Conservation (phyloP, 768 basidiomycete genomes). For the Phanerodontia chrysosporium region DNA sequence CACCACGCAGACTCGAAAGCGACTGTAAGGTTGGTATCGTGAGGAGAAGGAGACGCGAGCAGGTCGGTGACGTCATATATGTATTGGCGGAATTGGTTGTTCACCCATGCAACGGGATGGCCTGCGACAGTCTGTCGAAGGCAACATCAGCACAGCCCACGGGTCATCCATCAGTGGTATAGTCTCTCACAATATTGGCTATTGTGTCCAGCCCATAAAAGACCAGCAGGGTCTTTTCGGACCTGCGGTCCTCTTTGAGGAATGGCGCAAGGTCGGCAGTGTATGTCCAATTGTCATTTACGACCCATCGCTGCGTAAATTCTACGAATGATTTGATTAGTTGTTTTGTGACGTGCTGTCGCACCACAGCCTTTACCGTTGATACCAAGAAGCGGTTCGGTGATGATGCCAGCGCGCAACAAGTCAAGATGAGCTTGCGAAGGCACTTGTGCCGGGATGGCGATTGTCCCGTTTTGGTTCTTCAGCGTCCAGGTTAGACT, state of each 20-base stretch:
- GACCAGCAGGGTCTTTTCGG: slow-evolving; percentile 35
- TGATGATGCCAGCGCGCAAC: slow-evolving; percentile 46
- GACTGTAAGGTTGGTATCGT: slow-evolving; percentile 43
- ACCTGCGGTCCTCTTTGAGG: slow-evolving; percentile 9
- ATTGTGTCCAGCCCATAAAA: slow-evolving; percentile 58
- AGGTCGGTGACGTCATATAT: slow-evolving; percentile 45
- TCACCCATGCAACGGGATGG: slow-evolving; percentile 52
- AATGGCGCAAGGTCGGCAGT: slow-evolving; percentile 49
- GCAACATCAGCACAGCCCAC: background rate
- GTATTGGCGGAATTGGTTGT: slow-evolving; percentile 55
- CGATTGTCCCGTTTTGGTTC: slow-evolving; percentile 50
- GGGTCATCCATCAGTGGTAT: background rate
- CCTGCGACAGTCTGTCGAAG: slow-evolving; percentile 41
- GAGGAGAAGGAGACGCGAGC: slow-evolving; percentile 28
- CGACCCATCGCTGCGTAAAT: slow-evolving; percentile 52
- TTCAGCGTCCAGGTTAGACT: slow-evolving; percentile 47
- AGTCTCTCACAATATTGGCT: slow-evolving; percentile 45
- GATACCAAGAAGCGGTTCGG: slow-evolving; percentile 48
- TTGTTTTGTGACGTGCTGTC: background rate
- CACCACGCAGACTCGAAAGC: slow-evolving; percentile 49
- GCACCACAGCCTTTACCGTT: slow-evolving; percentile 38
- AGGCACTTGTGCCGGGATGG: slow-evolving; percentile 45
- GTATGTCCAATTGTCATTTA: slow-evolving; percentile 56
- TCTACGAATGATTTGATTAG: slow-evolving; percentile 29
- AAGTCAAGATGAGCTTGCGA: slow-evolving; percentile 56